A percentile compares a stretch with the other conserved stretches of the same genome.
Evolutionary conservation across 495 filamentous ascomycete species (phyloP).

Genomic region (Lindgomyces ingoldianus): DNA sequence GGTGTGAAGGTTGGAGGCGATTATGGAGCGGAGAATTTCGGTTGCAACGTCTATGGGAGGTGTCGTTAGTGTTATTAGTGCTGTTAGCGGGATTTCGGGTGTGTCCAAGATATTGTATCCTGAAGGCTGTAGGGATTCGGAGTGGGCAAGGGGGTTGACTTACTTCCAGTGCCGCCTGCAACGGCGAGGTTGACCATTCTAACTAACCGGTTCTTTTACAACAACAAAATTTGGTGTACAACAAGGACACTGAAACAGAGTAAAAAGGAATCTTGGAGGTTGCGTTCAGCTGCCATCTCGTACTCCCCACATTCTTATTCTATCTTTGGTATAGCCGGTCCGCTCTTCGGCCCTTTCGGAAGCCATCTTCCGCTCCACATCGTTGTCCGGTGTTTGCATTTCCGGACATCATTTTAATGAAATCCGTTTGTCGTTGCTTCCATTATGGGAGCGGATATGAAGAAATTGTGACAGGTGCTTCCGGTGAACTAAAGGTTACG

Average conservation of each 20-base stretch:
- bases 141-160: neutral
- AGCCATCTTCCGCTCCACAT: too few species aligned
- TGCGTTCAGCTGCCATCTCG: too few species aligned
- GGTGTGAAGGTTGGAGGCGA: conserved; percentile 9
- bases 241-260: neutral
- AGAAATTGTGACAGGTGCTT: too few species aligned
- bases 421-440: too few species aligned
- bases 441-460: too few species aligned
- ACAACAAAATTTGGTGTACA: neutral
- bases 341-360: too few species aligned
- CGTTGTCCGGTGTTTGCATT: too few species aligned
- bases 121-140: neutral
- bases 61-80: neutral
- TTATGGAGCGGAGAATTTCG: conserved; percentile 18
- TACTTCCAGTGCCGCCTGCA: conserved; percentile 30
- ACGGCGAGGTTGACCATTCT: conserved; percentile 28
- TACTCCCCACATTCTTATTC: too few species aligned
- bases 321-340: too few species aligned
- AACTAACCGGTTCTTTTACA: neutral
- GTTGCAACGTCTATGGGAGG: conserved; percentile 27
- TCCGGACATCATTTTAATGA: too few species aligned
- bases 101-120: neutral
- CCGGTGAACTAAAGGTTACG: too few species aligned
- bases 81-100: too few species aligned
- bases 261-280: neutral